Evolutionary conservation across 1,139 yeast genomes (phyloP).

Genomic region (Pichiaceae sp.): DNA sequence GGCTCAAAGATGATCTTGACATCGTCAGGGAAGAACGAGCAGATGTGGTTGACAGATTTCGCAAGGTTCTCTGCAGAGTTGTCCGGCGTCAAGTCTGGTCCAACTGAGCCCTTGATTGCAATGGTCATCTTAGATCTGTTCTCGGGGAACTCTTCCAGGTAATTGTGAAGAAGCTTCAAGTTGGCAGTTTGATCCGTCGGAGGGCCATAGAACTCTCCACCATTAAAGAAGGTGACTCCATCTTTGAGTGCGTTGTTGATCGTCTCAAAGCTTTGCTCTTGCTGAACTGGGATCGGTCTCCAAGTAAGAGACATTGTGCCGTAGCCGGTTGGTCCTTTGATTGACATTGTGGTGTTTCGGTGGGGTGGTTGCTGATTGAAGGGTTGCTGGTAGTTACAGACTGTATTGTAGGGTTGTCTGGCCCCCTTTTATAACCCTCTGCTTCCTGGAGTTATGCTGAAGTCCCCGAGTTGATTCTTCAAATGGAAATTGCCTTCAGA

Average conservation of each 20-base stretch:
- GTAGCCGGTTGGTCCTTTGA: slow-evolving; percentile 32
- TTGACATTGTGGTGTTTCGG: slow-evolving; percentile 4
- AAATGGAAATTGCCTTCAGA: too few species aligned
- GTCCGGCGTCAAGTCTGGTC: slow-evolving; percentile 32
- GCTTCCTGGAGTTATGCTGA: too few species aligned
- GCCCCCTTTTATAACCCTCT: too few species aligned
- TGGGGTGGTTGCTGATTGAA: neutral
- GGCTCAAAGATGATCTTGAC: slow-evolving; percentile 24
- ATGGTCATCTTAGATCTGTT: slow-evolving; percentile 43
- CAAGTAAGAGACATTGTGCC: slow-evolving; percentile 63
- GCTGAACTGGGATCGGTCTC: slow-evolving; percentile 37
- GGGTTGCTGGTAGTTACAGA: too few species aligned
- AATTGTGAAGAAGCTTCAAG: slow-evolving; percentile 46
- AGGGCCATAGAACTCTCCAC: slow-evolving; percentile 74
- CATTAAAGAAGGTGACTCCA: slow-evolving; percentile 55
- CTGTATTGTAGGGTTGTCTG: too few species aligned
- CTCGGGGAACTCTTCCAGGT: slow-evolving; percentile 49
- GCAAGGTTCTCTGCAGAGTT: slow-evolving; percentile 41
- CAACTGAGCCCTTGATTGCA: slow-evolving; percentile 60
- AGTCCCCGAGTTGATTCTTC: too few species aligned
- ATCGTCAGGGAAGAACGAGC: slow-evolving; percentile 30
- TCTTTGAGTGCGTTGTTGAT: slow-evolving; percentile 39
- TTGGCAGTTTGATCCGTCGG: slow-evolving; percentile 33
- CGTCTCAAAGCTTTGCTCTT: slow-evolving; percentile 37
- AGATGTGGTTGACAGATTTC: slow-evolving; percentile 42